Conservation (phyloP, 495 filamentous ascomycete genomes). For the Annulohypoxylon bovei region DNA sequence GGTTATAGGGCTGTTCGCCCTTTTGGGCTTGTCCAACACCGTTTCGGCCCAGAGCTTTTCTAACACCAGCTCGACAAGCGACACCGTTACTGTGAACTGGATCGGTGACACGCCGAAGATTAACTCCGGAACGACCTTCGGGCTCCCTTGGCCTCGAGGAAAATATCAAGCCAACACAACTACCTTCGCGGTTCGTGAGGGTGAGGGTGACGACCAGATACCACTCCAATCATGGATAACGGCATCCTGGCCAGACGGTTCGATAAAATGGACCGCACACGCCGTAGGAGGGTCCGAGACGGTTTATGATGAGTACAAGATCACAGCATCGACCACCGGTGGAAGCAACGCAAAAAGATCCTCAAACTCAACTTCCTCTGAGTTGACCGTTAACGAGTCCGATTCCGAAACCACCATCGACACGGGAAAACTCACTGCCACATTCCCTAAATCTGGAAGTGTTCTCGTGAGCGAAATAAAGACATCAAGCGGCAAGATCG, state of each 20-base stretch:
- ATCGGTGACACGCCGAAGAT: conserved; percentile 49
- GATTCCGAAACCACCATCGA: conserved; percentile 38
- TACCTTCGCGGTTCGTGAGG: conserved; percentile 41
- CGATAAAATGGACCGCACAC: conserved; percentile 60
- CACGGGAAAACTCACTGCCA: conserved; percentile 52
- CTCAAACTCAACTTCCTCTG: conserved; percentile 10
- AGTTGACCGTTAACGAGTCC: conserved; percentile 25
- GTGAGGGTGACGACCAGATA: conserved; percentile 38
- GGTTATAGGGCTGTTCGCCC: neutral
- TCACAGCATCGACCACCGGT: conserved; percentile 27
- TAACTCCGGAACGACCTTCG: conserved; percentile 53
- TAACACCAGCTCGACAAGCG: conserved; percentile 18
- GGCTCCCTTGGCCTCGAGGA: conserved; percentile 55
- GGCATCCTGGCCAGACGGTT: conserved; percentile 57
- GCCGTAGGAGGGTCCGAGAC: conserved; percentile 47
- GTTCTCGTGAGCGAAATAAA: conserved; percentile 49
- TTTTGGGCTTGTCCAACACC: conserved; percentile 13
- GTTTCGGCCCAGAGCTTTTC: conserved; percentile 17
- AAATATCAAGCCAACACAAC: conserved; percentile 48
- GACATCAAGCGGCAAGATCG: conserved; percentile 48
- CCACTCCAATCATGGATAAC: conserved; percentile 55
- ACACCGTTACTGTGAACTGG: conserved; percentile 49
- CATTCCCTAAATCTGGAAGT: conserved; percentile 51
- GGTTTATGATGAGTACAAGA: conserved; percentile 36
- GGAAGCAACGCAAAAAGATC: neutral